Conservation (phyloP, 73 alveolate species). For the Tetrahymena borealis region DNA sequence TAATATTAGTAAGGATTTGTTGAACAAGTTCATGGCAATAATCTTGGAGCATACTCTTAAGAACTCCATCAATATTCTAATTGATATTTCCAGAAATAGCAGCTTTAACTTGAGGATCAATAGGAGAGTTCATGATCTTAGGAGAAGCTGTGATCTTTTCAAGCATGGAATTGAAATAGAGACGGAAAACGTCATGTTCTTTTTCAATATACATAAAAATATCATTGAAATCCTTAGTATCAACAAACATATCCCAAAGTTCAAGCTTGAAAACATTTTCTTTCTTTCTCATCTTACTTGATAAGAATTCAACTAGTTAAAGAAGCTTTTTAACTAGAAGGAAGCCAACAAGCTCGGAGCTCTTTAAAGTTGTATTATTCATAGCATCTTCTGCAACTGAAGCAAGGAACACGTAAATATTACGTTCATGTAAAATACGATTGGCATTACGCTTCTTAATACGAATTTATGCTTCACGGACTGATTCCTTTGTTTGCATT, state of each 20-base stretch:
- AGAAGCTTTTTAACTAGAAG: slow-evolving; percentile 26
- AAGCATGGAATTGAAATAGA: slow-evolving; percentile 29
- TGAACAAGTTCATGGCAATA: slow-evolving; percentile 9
- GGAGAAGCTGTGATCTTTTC: slow-evolving; percentile 4
- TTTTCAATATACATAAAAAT: slow-evolving; percentile 28
- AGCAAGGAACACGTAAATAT: slow-evolving; percentile 40
- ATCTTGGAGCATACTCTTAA: slow-evolving; percentile 5
- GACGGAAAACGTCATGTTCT: slow-evolving; percentile 35
- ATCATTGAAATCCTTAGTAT: slow-evolving; percentile 34
- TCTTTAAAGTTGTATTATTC: slow-evolving; percentile 24
- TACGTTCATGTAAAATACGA: slow-evolving; percentile 37
- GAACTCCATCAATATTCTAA: slow-evolving; percentile 11
- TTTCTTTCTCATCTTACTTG: slow-evolving; percentile 13
- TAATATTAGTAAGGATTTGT: not conserved
- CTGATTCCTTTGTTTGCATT: slow-evolving; percentile 21
- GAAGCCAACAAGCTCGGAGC: slow-evolving; percentile 27
- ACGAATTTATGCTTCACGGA: slow-evolving; percentile 31
- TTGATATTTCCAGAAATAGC: slow-evolving; percentile 13
- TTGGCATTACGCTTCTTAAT: slow-evolving; percentile 43
- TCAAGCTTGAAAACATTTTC: slow-evolving; percentile 24
- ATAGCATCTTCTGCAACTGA: slow-evolving; percentile 48
- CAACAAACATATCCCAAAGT: slow-evolving; percentile 37
- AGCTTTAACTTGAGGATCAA: slow-evolving; percentile 5
- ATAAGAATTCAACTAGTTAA: slow-evolving; percentile 23
- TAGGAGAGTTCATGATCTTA: not conserved